Evolutionary conservation across 495 filamentous ascomycete species (phyloP).

Genomic region (Penicillium samsonianum): DNA sequence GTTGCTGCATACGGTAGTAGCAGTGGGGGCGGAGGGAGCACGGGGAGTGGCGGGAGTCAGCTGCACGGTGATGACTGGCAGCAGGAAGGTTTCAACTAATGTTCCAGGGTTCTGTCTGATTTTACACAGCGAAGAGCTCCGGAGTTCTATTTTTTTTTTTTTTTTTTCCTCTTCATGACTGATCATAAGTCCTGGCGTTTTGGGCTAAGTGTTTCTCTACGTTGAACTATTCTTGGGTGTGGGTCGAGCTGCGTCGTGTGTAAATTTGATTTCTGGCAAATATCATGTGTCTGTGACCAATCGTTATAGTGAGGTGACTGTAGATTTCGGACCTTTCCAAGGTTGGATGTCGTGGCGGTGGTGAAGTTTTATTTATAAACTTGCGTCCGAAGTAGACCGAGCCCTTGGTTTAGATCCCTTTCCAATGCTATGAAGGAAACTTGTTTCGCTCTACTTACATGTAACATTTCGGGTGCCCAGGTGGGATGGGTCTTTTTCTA

Average conservation of each 20-base stretch:
- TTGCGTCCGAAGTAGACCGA: not conserved
- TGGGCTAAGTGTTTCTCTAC: conserved; percentile 10
- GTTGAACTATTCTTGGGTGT: conserved; percentile 13
- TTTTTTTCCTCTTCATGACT: conserved; percentile 13
- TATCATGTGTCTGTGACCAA: conserved; percentile 2
- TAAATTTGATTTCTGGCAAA: conserved; percentile 9
- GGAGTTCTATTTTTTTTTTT: conserved; percentile 18
- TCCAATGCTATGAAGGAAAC: not conserved
- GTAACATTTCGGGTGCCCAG: too few relatives aligned
- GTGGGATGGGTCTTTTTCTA: not conserved
- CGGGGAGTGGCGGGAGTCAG: conserved; percentile 38
- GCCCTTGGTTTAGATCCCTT: not conserved
- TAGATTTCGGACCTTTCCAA: not conserved
- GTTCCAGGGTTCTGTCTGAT: conserved; percentile 11
- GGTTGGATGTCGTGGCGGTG: not conserved
- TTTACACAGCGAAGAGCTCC: conserved; percentile 23
- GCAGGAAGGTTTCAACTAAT: conserved; percentile 56
- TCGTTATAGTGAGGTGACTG: not conserved
- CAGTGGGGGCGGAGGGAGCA: conserved; percentile 35
- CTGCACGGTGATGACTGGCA: conserved; percentile 61
- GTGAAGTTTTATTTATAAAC: not conserved
- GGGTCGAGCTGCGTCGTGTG: conserved; percentile 8
- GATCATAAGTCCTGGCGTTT: conserved; percentile 25
- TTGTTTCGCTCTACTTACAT: not conserved
- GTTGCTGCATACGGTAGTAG: conserved; percentile 43